Conservation (phyloP, 805 yeast species). For the Ogataea ramenticola region DNA sequence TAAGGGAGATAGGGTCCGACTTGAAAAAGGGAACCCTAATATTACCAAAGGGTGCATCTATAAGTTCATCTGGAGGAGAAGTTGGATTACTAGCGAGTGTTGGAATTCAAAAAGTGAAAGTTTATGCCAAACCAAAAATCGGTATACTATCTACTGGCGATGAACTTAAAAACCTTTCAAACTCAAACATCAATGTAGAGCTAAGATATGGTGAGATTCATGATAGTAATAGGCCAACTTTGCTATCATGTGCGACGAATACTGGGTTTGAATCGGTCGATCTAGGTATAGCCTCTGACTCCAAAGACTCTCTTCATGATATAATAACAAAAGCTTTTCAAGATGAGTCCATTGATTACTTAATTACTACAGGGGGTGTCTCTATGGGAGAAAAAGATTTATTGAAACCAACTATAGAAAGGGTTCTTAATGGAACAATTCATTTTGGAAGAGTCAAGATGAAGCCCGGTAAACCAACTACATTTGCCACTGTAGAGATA, state of each 20-base stretch:
- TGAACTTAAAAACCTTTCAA: conserved; percentile 34
- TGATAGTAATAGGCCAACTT: conserved; percentile 44
- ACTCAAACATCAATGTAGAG: conserved; percentile 7
- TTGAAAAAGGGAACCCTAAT: conserved; percentile 31
- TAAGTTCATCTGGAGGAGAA: conserved; percentile 41
- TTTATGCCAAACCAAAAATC: conserved; percentile 33
- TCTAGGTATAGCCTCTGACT: conserved; percentile 44
- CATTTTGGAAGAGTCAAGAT: conserved; percentile 51
- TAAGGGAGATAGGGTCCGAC: conserved; percentile 43
- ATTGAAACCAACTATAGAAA: conserved; percentile 41
- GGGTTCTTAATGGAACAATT: conserved; percentile 32
- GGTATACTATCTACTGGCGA: conserved; percentile 48
- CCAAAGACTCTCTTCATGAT: conserved; percentile 18
- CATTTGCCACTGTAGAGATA: conserved; percentile 40
- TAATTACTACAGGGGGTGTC: conserved; percentile 51
- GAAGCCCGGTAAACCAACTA: conserved; percentile 56
- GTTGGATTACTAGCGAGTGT: conserved; percentile 41
- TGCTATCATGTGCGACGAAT: conserved; percentile 28
- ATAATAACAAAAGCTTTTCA: conserved; percentile 21
- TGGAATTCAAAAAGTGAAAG: conserved; percentile 32
- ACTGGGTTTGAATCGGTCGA: conserved; percentile 35
- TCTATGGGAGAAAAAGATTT: conserved; percentile 53
- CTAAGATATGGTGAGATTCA: conserved; percentile 37
- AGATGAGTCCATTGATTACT: conserved; percentile 27
- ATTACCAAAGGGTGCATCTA: conserved; percentile 27